Base-by-base conservation (phyloP, 306 rosid genomes). In the Fragaria iinumae region DNA sequence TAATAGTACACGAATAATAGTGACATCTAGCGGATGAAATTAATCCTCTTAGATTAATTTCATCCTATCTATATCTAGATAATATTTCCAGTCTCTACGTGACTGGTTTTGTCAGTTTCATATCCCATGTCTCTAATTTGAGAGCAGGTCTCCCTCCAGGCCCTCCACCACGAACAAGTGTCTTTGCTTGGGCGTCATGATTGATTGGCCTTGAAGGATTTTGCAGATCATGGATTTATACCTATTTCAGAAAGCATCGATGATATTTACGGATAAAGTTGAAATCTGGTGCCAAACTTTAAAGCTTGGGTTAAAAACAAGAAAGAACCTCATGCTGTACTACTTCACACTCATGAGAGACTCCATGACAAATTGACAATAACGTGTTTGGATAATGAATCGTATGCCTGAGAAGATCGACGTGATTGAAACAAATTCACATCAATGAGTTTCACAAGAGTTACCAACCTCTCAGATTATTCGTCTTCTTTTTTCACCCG, bases 91-190 rank as follows among this genome's bases (percentile, higher is more conserved):
- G 10, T 41, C 7, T 29, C 2, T 53, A 71, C 5, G 10, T 12
- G 39, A 27, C n/a, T 27, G 2, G 41, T 62, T 41, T 68, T 43
- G 17, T 43, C 53, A 14, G 27, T 6, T 11, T 43, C 16, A 5
- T 12, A 4, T 41, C 11, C 48, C 41, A 38, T 72, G 49, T 53
- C 65, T 43, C 76, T 21, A n/a, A 36, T 39, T 72, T n/a, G 45
- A 6, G 27, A n/a, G 65, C 65, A 53, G 17, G 17, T 12, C 73
- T 69, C 73, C 38, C 44, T 68, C 55, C 55, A 25, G 44, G 44
- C 17, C 53, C 72, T 44, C 72, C 72, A 68, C 72, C 47, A 66
- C 71, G 8, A 38, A 67, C 71, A 20, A 41, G 12, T 67, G 48
- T 67, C 65, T 11, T 6, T 25, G 12, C 48, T 18, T 20, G 6